Conservation (phyloP, 768 basidiomycete species). For the Pulveroboletus sp. region DNA sequence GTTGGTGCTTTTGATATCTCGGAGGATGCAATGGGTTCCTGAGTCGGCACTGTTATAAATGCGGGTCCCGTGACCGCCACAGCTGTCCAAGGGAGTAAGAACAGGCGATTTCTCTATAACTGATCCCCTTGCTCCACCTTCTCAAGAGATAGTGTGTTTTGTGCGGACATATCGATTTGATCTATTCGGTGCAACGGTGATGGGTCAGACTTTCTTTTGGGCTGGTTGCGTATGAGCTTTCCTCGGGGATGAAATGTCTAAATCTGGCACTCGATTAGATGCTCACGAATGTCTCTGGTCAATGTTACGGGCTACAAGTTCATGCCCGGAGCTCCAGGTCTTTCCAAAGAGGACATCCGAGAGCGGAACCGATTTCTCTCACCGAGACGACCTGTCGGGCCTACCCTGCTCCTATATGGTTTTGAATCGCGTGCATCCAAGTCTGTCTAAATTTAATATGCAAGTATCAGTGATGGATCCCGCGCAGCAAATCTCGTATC, state of each 20-base stretch:
- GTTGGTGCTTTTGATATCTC: background rate
- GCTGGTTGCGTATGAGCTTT: background rate
- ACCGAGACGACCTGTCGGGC: background rate
- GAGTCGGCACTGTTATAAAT: background rate
- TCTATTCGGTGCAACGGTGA: background rate
- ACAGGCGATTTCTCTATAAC: too few species aligned
- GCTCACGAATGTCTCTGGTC: background rate
- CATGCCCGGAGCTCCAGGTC: background rate
- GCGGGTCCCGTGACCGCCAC: background rate
- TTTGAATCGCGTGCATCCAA: background rate
- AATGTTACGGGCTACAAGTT: too few species aligned
- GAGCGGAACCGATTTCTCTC: background rate
- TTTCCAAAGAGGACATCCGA: background rate
- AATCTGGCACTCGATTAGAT: background rate
- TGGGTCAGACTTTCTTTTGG: background rate
- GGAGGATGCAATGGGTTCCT: background rate
- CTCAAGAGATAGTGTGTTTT: background rate
- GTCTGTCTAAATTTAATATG: background rate
- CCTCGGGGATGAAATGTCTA: background rate
- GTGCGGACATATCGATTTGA: background rate
- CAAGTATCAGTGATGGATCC: background rate
- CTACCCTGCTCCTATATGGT: background rate
- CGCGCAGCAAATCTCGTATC: too few species aligned
- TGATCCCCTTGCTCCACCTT: background rate
- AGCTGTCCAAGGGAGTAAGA: background rate